Base-by-base conservation (phyloP, 805 yeast genomes). In the Millerago galiae region DNA sequence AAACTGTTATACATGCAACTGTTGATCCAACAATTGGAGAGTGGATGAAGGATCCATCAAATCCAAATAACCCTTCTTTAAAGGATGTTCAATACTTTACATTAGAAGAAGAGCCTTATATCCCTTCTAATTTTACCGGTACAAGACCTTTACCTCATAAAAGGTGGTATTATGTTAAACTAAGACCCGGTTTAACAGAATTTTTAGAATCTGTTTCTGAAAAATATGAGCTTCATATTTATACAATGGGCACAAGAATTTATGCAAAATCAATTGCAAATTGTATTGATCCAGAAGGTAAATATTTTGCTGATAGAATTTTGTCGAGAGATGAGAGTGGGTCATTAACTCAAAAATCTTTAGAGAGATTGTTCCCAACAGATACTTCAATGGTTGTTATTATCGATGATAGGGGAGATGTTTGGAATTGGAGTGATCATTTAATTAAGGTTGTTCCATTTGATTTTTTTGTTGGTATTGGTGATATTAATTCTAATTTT, bases 371-470 rank as follows among this genome's bases (percentile, higher is more conserved):
- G 42, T 93, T 93, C 55, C 99, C 99, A 0, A 95, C 91, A 2
- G 96, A 91, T 51, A 95, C 95, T 18, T 83, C 95, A 14, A 84
- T 93, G 95, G 99, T 93, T 27, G 93, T 86, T 2, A 82, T 93
- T 36, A 93, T 93, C 46, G 99, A 93, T 62, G 99, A 93, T 61
- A 75, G 99, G 59, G 99, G 97, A 3, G 99, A 93, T 61, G 99
- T 93, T 16, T 93, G 99, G 99, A 86, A 85, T 56, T 93, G 99
- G 99, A 85, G 88, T 51, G 80, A 83, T 11, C 90, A 93, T 58
- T 67, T 93, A 53, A 79, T 93, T 45, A 87, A 91, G 62, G 98
- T 91, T 5, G 83, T 89, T 2, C 99, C 99, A 0, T 93, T 88
- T 60, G 95, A 87, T 59, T 93, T 93, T 55, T 93, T 93, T 55